Percentiles rank a stretch among this genome's conserved stretches.
phyloP scores from a whole-genome alignment of 1,284 basidiomycete species.

The Austropuccinia psidii region DNA sequence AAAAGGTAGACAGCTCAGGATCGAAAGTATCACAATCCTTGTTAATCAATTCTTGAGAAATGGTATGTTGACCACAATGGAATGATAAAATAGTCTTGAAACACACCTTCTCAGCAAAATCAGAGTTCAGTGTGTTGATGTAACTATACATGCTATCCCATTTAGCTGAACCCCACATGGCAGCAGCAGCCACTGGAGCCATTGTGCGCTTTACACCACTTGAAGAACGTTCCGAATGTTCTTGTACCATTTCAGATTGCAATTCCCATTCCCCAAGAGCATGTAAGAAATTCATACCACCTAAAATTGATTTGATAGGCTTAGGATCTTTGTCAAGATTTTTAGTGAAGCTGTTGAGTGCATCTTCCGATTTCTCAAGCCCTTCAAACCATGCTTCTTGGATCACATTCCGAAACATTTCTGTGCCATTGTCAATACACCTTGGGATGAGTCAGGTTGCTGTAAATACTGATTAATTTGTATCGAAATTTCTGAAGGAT shows the following conservation, averaged over 20 bases:
- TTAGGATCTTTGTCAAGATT: conserved; percentile 34
- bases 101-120: conserved; percentile 90
- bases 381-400: conserved; percentile 77
- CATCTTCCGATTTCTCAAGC: conserved; percentile 93
- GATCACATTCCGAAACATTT: conserved; percentile 34
- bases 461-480: conserved; percentile 95
- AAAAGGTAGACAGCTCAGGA: conserved; percentile 81
- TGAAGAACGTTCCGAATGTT: conserved; percentile 70
- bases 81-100: conserved; percentile 92
- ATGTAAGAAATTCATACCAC: conserved; percentile 91
- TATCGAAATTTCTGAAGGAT: conserved; percentile 87
- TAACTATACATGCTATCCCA: conserved; percentile 99
- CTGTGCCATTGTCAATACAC: conserved; percentile 72
- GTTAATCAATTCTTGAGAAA: conserved; percentile 80
- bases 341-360: conserved; percentile 47
- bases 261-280: conserved; percentile 98
- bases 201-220: conserved; percentile 82
- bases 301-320: conserved; percentile 54
- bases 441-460: conserved; percentile 93
- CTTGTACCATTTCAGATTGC: conserved; percentile 75
- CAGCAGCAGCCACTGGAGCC: conserved; percentile 92
- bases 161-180: conserved; percentile 90
- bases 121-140: conserved; percentile 83
- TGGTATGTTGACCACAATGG: conserved; percentile 89
- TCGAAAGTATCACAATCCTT: conserved; percentile 92